Evolutionary conservation across 169 alveolate species (phyloP), one percentile per base, ranked within the genome.

Genomic region (Toxoplasma gondii): DNA sequence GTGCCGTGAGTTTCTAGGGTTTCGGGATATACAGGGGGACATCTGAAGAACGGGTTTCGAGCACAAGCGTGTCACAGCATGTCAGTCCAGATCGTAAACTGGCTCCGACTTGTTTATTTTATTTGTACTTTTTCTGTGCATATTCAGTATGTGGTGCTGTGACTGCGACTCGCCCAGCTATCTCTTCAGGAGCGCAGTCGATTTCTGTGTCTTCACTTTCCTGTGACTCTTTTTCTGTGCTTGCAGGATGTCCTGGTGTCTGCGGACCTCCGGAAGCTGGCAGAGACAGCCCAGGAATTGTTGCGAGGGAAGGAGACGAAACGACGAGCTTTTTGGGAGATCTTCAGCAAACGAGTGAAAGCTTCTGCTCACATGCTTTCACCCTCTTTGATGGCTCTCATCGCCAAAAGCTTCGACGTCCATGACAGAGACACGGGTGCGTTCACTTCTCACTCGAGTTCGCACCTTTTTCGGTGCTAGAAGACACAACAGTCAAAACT

Each of bases 241-340:
- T 24, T 39, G 0, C 67, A 91, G 94, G 83, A 91, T 44, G 94
- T 91, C 7, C 83, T 91, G 43, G 84, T 91, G 67, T 91, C 83
- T 38, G 82, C 70, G 49, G 94, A 91, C 91, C 91, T 80, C 38
- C 78, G 84, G 34, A 38, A 84, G 45, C 80, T 91, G 43, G 82
- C 53, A 24, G 69, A 67, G 58, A 80, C 91, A 0, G 91, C 94
- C 41, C 38, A 41, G 31, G 94, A 91, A 82, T 41, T 91, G 64
- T 83, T 91, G 82, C 90, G 41, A 24, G 38, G 12, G 69, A 82
- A 38, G 90, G 31, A 43, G 67, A 58, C 31, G 84, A 88, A 88
- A 58, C n/a, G 38, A 4, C 29, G 36, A 0, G 83, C 84, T 53
- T 88, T 88, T 54, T 88, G 92, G 92, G 83, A 53, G 58, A 88